These are phyloP conservation scores for Ustilago xerochloae DNA, from an alignment of 1,284 basidiomycete species.

Conservation along the genomic window DNA sequence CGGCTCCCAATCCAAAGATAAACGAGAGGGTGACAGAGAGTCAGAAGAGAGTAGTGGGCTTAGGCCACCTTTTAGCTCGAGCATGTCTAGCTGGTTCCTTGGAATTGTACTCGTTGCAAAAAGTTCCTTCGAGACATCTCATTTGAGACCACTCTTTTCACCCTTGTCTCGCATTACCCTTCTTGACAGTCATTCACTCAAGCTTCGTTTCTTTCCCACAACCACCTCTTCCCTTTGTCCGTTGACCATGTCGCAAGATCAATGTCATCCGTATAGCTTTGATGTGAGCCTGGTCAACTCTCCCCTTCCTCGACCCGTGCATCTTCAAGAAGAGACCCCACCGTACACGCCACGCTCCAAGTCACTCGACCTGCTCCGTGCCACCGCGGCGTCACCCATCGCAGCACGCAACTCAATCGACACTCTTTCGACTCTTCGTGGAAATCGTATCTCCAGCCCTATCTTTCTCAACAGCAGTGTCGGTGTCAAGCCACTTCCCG, in stretches of 20 bases:
- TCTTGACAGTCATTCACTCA: neutral
- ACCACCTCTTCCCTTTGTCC: neutral
- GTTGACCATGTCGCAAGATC: neutral
- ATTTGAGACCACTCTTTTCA: too few species aligned
- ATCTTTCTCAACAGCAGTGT: constrained; percentile 36
- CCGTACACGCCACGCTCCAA: constrained; percentile 27
- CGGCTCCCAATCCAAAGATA: too few species aligned
- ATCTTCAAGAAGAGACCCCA: constrained; percentile 3
- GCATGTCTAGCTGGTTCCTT: too few species aligned
- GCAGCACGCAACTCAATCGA: constrained; percentile 23
- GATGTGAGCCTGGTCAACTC: constrained; percentile 10
- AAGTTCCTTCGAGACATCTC: too few species aligned
- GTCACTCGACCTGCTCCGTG: constrained; percentile 34
- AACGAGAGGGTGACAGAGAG: too few species aligned
- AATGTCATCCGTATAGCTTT: constrained; percentile 3
- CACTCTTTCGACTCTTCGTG: constrained; percentile 13
- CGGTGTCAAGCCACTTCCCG: constrained; percentile 18
- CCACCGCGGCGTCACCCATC: constrained; percentile 1
- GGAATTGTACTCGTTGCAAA: too few species aligned
- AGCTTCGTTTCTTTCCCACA: neutral
- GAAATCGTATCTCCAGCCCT: constrained; percentile 31
- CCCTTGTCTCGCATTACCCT: too few species aligned
- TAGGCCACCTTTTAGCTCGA: too few species aligned
- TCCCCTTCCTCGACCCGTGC: neutral
- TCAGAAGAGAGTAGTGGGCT: too few species aligned